A percentile compares a stretch with the other conserved stretches of the same genome.
These are phyloP conservation scores for Lentithecium fluviatile DNA, from an alignment of 495 filamentous ascomycete genomes.

Conservation along the genomic window DNA sequence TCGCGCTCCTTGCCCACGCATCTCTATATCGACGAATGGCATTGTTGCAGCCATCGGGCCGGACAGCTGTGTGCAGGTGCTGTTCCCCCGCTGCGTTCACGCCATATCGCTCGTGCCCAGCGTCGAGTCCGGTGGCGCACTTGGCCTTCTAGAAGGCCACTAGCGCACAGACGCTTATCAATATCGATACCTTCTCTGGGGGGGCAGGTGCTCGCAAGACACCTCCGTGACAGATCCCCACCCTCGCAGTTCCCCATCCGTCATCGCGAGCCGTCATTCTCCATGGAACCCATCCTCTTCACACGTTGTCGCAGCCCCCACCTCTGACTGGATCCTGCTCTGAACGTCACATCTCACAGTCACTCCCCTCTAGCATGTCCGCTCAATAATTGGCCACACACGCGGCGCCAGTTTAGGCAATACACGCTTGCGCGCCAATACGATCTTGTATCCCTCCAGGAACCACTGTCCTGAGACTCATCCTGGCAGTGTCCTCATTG, in stretches of 20 bases:
- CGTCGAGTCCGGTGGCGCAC: neutral
- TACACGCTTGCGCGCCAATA: slow-evolving; percentile 10
- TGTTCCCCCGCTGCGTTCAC: neutral
- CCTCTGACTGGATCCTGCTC: no score
- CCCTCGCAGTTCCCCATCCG: neutral
- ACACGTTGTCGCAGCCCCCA: no score
- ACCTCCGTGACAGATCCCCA: neutral
- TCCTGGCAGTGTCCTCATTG: neutral
- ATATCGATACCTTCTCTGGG: neutral
- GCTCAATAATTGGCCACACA: slow-evolving; percentile 8
- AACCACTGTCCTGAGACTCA: neutral
- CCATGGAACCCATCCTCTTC: no score
- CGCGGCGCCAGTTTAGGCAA: slow-evolving; percentile 18
- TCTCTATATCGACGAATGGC: no score
- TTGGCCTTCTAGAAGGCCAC: neutral
- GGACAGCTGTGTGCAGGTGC: no score
- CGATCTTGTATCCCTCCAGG: neutral
- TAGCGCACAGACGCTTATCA: neutral
- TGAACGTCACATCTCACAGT: slow-evolving; percentile 16
- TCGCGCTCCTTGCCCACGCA: no score
- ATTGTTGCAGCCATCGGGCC: no score
- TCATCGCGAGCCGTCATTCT: neutral
- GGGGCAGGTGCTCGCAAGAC: neutral
- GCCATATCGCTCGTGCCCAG: neutral
- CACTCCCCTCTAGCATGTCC: neutral